Base-by-base conservation (phyloP, 1,284 basidiomycete genomes). In the Puccinia polysora region DNA sequence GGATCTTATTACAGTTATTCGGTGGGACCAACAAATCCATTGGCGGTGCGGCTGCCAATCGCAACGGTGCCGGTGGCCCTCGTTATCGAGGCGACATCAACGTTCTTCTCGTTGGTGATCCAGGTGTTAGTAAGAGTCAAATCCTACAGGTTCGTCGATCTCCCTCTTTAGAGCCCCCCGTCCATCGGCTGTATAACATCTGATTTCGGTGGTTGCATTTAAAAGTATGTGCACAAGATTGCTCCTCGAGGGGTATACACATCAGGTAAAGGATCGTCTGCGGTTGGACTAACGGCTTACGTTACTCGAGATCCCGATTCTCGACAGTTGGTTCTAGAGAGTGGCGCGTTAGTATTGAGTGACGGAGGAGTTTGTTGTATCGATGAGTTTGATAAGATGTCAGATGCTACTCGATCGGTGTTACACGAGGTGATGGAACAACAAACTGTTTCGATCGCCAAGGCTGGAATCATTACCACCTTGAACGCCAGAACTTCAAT, bases 361-460 rank as follows among this genome's bases (percentile, higher is more conserved):
- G 96, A 98, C 76, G 95, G 95, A 1, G 95, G 95, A 80, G 92
- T 97, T 4, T 98, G 96, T 81, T 98, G 96, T 80, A 98, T 98
- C 76, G 95, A 98, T 79, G 95, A 97, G 81, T 98, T 98, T 78
- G 96, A 98, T 83, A 98, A 98, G 81, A 98, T 98, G 95, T 90
- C 89, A 1, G 95, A 98, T 78, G 87, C 92, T 0, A 97, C 95
- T 8, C 86, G 96, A 59, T 94, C 90, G 80, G 96, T 97, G 0
- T 82, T 98, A 63, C 95, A 98, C 80, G 96, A 98, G 88, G 96
- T 97, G 47, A 98, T 98, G 95, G 95, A 98, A 85, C 95, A 98
- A 88, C 95, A 98, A 88, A 98, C 95, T 0, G 93, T 98, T 2
- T 97, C 94, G 1, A 95, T 98, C 74, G 96, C 96, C n/a, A 98